A percentile compares a stretch with the other conserved stretches of the same genome.
These are phyloP conservation scores for Vachellia collinsii DNA, from an alignment of 306 rosid genomes.

Conservation along the genomic window DNA sequence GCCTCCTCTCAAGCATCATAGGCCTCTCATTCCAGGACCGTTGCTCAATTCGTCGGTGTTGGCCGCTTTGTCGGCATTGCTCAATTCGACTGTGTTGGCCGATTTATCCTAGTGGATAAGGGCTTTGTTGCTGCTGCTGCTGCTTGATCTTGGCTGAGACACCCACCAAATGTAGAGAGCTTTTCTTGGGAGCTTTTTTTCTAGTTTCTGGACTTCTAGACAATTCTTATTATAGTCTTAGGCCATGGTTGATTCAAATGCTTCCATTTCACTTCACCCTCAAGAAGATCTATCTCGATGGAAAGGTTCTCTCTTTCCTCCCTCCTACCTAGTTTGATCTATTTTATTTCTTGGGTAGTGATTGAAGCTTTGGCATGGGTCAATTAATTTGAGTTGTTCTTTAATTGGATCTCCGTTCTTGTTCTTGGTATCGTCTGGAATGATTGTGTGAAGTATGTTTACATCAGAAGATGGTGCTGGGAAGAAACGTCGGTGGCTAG, in stretches of 20 bases:
- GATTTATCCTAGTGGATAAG: too few species aligned
- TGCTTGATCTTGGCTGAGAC: constrained; percentile 25
- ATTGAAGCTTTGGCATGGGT: constrained; percentile 16
- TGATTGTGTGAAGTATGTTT: too few species aligned
- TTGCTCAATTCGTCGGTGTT: too few species aligned
- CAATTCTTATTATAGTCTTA: constrained; percentile 35
- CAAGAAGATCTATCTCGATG: constrained; percentile 96
- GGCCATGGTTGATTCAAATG: constrained; percentile 75
- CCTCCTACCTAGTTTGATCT: neutral
- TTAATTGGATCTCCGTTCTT: too few species aligned
- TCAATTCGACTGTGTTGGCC: too few species aligned
- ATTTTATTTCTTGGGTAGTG: constrained; percentile 4
- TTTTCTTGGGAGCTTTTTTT: constrained; percentile 40
- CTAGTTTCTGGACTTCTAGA: constrained; percentile 51
- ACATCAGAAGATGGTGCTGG: too few species aligned
- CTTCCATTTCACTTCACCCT: constrained; percentile 68
- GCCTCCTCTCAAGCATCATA: too few species aligned
- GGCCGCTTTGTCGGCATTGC: too few species aligned
- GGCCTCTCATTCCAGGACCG: too few species aligned
- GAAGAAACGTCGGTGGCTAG: too few species aligned
- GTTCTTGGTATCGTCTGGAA: too few species aligned
- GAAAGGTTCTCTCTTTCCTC: constrained; percentile 57
- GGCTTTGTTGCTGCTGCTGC: constrained; percentile 1
- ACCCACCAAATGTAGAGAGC: neutral
- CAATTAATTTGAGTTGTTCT: too few species aligned